Evolutionary conservation across 2,329 filamentous ascomycete genomes (phyloP).

Genomic region (Nemania abortiva): DNA sequence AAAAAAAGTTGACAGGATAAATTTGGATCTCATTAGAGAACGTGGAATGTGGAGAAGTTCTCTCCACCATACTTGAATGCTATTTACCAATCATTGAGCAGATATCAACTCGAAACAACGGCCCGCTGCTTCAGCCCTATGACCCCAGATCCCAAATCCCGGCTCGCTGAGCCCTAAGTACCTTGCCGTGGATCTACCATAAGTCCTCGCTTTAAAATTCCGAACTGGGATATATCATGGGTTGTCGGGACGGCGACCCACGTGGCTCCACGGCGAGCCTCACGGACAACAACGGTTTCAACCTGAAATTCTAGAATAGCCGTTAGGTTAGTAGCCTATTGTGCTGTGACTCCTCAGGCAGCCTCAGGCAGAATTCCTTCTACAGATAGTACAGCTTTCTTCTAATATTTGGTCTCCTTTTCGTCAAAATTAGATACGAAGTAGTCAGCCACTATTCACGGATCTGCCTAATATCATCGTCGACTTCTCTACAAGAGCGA

Average conservation of each 20-base stretch:
- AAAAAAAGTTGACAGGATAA: not conserved
- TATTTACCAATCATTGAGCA: not conserved
- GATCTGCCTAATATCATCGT: not conserved
- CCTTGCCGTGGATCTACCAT: not conserved
- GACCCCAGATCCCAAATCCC: constrained; percentile 14
- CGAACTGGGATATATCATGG: not conserved
- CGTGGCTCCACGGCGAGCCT: not conserved
- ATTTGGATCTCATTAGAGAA: not conserved
- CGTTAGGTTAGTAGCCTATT: constrained; percentile 15
- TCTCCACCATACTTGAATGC: not conserved
- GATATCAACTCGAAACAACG: not conserved
- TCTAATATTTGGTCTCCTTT: not conserved
- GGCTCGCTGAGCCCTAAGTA: constrained; percentile 15
- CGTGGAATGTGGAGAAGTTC: not conserved
- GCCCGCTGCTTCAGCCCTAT: constrained; percentile 34
- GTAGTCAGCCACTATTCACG: constrained; percentile 25
- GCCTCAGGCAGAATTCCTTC: not conserved
- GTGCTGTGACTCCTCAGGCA: not conserved
- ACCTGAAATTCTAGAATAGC: not conserved
- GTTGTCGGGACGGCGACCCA: constrained; percentile 9
- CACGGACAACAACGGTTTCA: not conserved
- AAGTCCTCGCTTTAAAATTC: not conserved
- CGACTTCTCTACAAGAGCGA: not conserved
- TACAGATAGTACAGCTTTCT: not conserved
- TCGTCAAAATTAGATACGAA: constrained; percentile 30